Evolutionary conservation across 768 basidiomycete genomes (phyloP), one percentile per base, ranked within the genome.

Genomic region (Termitomyces titanicus): DNA sequence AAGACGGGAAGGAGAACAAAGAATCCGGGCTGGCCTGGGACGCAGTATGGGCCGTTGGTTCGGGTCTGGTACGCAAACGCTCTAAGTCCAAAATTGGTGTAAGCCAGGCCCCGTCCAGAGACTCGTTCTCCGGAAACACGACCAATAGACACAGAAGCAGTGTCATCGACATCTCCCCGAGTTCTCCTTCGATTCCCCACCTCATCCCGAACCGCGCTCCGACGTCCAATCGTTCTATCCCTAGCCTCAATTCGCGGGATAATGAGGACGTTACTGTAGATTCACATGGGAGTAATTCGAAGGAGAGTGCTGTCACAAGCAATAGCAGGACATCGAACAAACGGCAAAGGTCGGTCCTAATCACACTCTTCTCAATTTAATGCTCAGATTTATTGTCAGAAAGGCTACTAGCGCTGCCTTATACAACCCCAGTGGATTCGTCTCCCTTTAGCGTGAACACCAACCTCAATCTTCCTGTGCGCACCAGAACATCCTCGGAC

Each of bases 91-190:
- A 48, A 34, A 37, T 13, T 3, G 18, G 8, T 24, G 10, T 34
- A 13, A 20, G 37, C 27, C 38, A 47, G 20, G 46, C 52, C 13
- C 15, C 18, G 10, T 43, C 43, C 2, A 42, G 39, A 17, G 53
- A 47, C 20, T 54, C 53, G 7, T 2, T 34, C 8, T 11, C 53
- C 5, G 37, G 25, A 15, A 40, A 44, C 3, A 33, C 24, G 20
- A 39, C 18, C 3, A 40, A 22, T 15, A 48, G 48, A 25, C 51
- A 47, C 25, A 42, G 37, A 8, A 47, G 47, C 11, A 64, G 61
- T 42, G 54, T 64, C 7, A 55, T 64, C 15, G 63, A 64, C 27
- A 62, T 64, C 9, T 48, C n/a, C n/a, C n/a, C 61, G 20, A 37
- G 42, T 15, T 24, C 40, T 17, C 20, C 27, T 8, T 17, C 46